Base-by-base conservation (phyloP, 208 protist species). In the Crithidia expoeki region DNA sequence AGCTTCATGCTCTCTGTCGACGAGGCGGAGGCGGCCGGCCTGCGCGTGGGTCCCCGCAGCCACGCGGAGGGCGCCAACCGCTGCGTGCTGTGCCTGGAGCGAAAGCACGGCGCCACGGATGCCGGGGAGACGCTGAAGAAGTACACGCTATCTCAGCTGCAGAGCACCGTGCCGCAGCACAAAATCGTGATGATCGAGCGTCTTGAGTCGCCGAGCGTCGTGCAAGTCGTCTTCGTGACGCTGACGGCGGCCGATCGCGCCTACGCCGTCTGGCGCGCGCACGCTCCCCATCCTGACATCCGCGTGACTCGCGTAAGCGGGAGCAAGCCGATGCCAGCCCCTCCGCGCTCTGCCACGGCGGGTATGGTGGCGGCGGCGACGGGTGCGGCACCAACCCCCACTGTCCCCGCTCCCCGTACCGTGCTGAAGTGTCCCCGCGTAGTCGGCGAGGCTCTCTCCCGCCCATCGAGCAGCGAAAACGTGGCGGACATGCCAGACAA, bases 1-100 rank as follows among this genome's bases (percentile, higher is more conserved):
- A 49, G 25, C 25, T 70, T 42, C 14, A 66, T 71, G 56, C 56
- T 70, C 9, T 69, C 71, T 12, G 36, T 66, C 25, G 71, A 59
- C 38, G 63, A 70, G 57, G 30, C 63, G 4, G 71, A 76, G 44
- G 71, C 47, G 10, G 46, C 63, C n/a, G 17, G 63, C 33, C 57
- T 70, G 64, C 71, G 71, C 12, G 47, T 76, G n/a, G 57, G 71
- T 17, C 55, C 64, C 21, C 62, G 71, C 71, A 76, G 71, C 34
- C 53, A 59, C 55, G 62, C 53, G 12, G 62, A 64, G 19, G 62
- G 56, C 25, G 49, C 38, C 33, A 40, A 44, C 51, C 47, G 46
- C 27, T 44, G 34, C 28, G 12, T 49, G 17, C 30, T 49, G 27
- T 21, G 32, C 46, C 63, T 76, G 34, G 49, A 71, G 56, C 30